These are phyloP conservation scores for Agastache rugosa DNA, from an alignment of 257 asterid species.

Conservation along the genomic window DNA sequence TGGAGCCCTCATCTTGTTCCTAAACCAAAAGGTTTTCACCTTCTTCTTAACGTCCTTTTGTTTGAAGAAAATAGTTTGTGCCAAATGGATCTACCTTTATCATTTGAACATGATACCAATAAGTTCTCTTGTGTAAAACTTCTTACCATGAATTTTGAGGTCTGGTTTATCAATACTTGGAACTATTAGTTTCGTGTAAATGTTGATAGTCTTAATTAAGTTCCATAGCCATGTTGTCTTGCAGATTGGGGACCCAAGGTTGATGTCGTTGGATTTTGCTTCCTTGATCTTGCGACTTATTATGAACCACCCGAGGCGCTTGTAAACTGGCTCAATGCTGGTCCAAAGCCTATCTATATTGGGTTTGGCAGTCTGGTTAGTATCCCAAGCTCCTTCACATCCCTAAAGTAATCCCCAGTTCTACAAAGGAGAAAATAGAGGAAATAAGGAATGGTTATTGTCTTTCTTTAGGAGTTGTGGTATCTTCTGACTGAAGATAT, in stretches of 20 bases:
- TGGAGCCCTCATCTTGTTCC: conserved; percentile 99
- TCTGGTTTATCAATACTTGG: conserved; percentile 18
- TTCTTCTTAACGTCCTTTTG: conserved; percentile 20
- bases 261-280: conserved; percentile 98
- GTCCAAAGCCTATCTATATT: conserved; percentile 82
- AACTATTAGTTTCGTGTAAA: conserved; percentile 14
- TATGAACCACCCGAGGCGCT: conserved; percentile 89
- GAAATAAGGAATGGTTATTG: background rate
- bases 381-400: conserved; percentile 34
- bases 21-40: conserved; percentile 86
- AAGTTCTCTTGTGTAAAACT: conserved; percentile 2
- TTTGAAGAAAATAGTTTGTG: conserved; percentile 16
- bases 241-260: conserved; percentile 98
- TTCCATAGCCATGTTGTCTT: conserved; percentile 44
- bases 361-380: conserved; percentile 93
- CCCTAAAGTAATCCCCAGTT: conserved; percentile 20
- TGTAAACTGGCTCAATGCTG: conserved; percentile 85
- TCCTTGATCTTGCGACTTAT: conserved; percentile 93
- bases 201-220: conserved; percentile 32
- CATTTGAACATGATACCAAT: conserved; percentile 19
- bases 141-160: conserved; percentile 13
- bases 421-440: conserved; percentile 19
- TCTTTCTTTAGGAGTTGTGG: background rate
- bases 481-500: background rate
- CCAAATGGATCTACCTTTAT: conserved; percentile 23